Conservation (phyloP, 306 rosid species). For the Senna siamea region DNA sequence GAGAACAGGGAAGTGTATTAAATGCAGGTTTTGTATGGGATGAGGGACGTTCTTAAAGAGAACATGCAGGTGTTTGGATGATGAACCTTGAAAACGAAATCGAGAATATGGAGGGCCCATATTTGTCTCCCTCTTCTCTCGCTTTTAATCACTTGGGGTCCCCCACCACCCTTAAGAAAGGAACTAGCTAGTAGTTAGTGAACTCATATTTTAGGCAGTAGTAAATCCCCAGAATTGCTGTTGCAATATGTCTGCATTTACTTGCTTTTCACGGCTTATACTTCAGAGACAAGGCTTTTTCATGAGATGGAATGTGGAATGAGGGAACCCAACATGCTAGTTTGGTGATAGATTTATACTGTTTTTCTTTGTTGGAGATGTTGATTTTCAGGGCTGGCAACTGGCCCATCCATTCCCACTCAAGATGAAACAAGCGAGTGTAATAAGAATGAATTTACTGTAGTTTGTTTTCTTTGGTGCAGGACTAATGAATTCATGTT, state of each 20-base stretch:
- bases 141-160: slow-evolving; percentile 32
- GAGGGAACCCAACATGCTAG: neutral
- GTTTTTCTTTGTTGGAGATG: neutral
- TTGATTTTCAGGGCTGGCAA: neutral
- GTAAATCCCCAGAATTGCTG: slow-evolving; percentile 9
- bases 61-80: slow-evolving; percentile 88
- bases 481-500: neutral
- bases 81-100: slow-evolving; percentile 58
- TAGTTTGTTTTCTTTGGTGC: neutral
- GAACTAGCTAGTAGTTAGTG: neutral
- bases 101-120: slow-evolving; percentile 66
- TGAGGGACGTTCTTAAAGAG: slow-evolving; percentile 65
- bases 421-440: neutral
- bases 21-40: slow-evolving; percentile 61
- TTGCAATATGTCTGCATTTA: slow-evolving; percentile 6
- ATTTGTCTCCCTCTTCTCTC: slow-evolving; percentile 51
- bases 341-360: neutral
- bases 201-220: slow-evolving; percentile 14
- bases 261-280: slow-evolving; percentile 2
- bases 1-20: slow-evolving; percentile 49
- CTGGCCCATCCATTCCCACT: slow-evolving; percentile 12
- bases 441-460: neutral
- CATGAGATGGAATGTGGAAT: neutral
- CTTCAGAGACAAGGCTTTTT: slow-evolving; percentile 20
- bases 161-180: neutral